Percentiles rank a stretch among this genome's conserved stretches.
Conservation (phyloP, 2,329 filamentous ascomycete genomes). For the Rhytidhysteron rufulum region DNA sequence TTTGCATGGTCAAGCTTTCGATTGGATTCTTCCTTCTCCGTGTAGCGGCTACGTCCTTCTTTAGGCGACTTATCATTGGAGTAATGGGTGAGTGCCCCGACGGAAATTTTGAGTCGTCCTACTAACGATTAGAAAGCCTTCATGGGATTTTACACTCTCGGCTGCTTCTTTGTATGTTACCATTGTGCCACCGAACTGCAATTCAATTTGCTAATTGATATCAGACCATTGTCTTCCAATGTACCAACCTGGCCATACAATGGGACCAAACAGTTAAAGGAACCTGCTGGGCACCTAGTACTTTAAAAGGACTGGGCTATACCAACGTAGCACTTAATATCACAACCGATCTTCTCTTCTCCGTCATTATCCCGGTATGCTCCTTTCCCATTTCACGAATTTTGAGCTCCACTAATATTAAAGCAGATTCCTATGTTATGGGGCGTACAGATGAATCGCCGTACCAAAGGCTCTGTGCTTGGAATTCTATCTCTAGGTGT, state of each 20-base stretch:
- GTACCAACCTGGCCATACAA: constrained; percentile 42
- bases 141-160: constrained; percentile 41
- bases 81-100: constrained; percentile 39
- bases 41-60: constrained; percentile 38
- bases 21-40: constrained; percentile 48
- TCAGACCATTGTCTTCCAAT: constrained; percentile 46
- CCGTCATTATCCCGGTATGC: constrained; percentile 31
- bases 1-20: constrained; percentile 47
- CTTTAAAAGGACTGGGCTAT: constrained; percentile 43
- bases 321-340: constrained; percentile 43
- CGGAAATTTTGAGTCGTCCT: background rate
- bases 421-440: constrained; percentile 36
- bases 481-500: constrained; percentile 43
- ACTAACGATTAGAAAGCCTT: constrained; percentile 32
- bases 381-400: background rate
- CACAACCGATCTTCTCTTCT: constrained; percentile 40
- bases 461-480: constrained; percentile 40
- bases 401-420: background rate
- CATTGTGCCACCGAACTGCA: background rate
- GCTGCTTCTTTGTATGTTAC: constrained; percentile 39
- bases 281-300: constrained; percentile 41
- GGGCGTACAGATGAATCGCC: constrained; percentile 39
- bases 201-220: background rate
- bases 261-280: constrained; percentile 42
- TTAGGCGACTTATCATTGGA: constrained; percentile 39